Base-by-base conservation (phyloP, 208 protist species). In the Angomonas ambiguus region DNA sequence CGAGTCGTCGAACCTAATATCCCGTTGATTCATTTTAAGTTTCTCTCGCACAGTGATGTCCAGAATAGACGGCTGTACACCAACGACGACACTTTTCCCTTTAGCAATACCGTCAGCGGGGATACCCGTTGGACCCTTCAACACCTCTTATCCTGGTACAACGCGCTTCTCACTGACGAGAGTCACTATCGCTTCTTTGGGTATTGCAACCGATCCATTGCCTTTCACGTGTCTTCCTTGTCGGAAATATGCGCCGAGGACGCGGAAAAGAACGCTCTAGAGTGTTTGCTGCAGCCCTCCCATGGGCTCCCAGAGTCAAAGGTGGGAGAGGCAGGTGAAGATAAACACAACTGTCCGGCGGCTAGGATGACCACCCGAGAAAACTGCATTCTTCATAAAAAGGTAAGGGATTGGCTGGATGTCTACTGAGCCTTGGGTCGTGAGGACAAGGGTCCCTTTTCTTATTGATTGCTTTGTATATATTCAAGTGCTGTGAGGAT, bases 91-190 rank as follows among this genome's bases (percentile, higher is more conserved):
- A 58, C 42, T 20, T 24, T 51, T 18, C 27, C 60, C 45, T 53
- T 53, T 24, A 27, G 18, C 16, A 66, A 31, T 20, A 66, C 24
- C 55, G 66, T 25, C 33, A 38, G 2, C 34, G 63, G n/a, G 8
- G 35, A 41, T 13, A 41, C 35, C 13, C 35, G 35, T 13, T 89
- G 80, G 77, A 82, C 80, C 42, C 74, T 89, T 56, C 69, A 74
- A 32, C 73, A 80, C 69, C 69, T 89, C 11, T 66, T 89, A 10
- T 76, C 65, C 34, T 84, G 79, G 83, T 81, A 77, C 64, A 72
- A 76, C 67, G 56, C 73, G 20, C 67, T 89, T 32, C 49, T 76
- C 33, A 79, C 71, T 1, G 77, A 82, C 57, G 49, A 57, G n/a
- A 57, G 48, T 18, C 74, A 79, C 59, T 60, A 76, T 31, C 72